phyloP scores from a whole-genome alignment of 345 rosid genomes.

The Sisymbrium irio region DNA sequence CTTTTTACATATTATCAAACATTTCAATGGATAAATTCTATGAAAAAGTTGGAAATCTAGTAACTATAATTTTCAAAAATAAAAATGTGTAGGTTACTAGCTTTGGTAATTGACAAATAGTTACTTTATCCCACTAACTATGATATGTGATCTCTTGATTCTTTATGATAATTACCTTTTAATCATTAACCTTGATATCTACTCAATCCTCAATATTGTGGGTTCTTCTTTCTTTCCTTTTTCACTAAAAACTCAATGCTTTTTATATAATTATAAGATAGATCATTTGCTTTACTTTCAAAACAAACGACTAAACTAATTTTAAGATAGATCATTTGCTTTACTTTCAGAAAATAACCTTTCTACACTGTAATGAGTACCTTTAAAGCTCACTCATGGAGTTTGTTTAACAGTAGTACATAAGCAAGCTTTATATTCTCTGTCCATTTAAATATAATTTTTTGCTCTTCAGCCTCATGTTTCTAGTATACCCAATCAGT shows the following conservation, averaged over 20 bases:
- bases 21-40: not conserved
- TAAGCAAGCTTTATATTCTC: constrained; percentile 16
- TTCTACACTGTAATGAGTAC: constrained; percentile 28
- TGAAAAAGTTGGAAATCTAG: not conserved
- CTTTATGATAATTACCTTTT: not conserved
- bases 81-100: not conserved
- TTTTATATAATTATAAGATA: not conserved
- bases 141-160: constrained; percentile 1
- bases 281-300: constrained; percentile 27
- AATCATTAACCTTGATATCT: constrained; percentile 13
- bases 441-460: not conserved
- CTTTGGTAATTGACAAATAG: not conserved
- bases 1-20: not conserved
- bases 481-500: not conserved
- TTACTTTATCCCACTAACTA: constrained; percentile 20
- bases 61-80: not conserved
- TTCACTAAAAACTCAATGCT: not conserved
- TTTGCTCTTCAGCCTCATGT: not conserved
- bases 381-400: constrained; percentile 29
- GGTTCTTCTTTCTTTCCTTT: not conserved
- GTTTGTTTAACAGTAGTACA: constrained; percentile 10
- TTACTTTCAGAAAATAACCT: constrained; percentile 7
- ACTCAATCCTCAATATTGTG: constrained; percentile 7
- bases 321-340: constrained; percentile 16
- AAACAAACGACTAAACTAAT: constrained; percentile 15